phyloP scores from a whole-genome alignment of 441 rosid genomes.

The Pelargonium citronellum region DNA sequence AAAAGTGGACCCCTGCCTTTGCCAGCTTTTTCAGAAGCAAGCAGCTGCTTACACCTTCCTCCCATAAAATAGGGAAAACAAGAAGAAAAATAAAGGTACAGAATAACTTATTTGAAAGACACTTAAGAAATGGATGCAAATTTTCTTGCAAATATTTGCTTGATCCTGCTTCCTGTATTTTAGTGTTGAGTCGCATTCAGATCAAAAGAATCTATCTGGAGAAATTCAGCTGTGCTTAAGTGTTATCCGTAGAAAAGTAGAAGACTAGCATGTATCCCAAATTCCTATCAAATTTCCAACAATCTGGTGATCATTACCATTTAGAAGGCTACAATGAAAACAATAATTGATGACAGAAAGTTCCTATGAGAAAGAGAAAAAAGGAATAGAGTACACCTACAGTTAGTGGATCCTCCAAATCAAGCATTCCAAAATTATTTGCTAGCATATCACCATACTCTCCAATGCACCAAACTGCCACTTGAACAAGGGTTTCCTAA shows the following conservation, averaged over 20 bases:
- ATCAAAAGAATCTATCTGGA: neutral
- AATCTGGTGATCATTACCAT: neutral
- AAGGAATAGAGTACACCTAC: slow-evolving; percentile 41
- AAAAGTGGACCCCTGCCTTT: neutral
- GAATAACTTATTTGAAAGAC: neutral
- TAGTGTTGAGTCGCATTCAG: neutral
- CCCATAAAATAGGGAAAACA: neutral
- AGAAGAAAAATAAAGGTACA: neutral
- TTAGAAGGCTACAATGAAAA: neutral
- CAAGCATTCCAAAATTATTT: slow-evolving; percentile 76
- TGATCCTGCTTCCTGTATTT: slow-evolving; percentile 1
- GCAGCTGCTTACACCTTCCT: neutral
- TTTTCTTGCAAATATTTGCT: neutral
- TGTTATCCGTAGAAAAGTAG: neutral
- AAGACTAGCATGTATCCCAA: slow-evolving; percentile 2
- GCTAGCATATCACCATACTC: slow-evolving; percentile 97
- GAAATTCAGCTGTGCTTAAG: neutral
- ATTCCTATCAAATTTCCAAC: neutral
- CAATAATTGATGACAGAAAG: slow-evolving; percentile 15
- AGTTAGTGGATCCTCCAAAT: slow-evolving; percentile 77
- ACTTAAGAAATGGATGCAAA: neutral
- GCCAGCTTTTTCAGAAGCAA: neutral
- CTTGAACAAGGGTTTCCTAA: slow-evolving; percentile 91
- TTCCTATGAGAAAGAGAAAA: slow-evolving; percentile 16
- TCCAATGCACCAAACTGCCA: slow-evolving; percentile 98